phyloP scores from a whole-genome alignment of 208 protist species.

The Entamoeba nuttalli region DNA sequence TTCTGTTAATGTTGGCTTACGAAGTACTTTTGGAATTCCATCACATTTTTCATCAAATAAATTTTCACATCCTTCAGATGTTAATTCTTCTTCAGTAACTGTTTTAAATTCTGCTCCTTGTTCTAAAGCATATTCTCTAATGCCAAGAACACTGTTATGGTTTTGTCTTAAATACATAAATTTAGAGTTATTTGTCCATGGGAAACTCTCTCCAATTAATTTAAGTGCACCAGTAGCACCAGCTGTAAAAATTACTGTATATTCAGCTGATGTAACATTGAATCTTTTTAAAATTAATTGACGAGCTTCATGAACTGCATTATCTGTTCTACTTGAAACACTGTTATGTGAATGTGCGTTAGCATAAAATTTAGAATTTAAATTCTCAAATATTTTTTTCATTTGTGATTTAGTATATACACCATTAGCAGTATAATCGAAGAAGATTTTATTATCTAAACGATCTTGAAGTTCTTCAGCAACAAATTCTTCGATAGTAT shows the following conservation, averaged over 20 bases:
- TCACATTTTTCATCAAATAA: not conserved
- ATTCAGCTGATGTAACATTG: slow-evolving; percentile 38
- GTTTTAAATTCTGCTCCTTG: slow-evolving; percentile 12
- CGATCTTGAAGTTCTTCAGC: not conserved
- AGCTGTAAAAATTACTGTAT: slow-evolving; percentile 57
- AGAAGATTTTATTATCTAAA: slow-evolving; percentile 30
- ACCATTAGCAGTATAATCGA: slow-evolving; percentile 48
- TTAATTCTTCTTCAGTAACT: not conserved
- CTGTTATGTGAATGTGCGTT: slow-evolving; percentile 34
- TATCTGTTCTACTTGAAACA: not conserved
- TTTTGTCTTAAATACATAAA: slow-evolving; percentile 39
- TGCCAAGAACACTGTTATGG: slow-evolving; percentile 60
- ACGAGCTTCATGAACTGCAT: slow-evolving; percentile 26
- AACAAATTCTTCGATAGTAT: not conserved
- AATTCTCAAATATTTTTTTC: not conserved
- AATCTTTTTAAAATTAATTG: slow-evolving; percentile 44
- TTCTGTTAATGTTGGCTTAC: not conserved
- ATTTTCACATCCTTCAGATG: not conserved
- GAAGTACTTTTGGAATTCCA: not conserved
- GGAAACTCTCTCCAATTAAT: slow-evolving; percentile 49
- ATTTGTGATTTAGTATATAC: slow-evolving; percentile 34
- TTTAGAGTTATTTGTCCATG: slow-evolving; percentile 30
- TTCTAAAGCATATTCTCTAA: slow-evolving; percentile 44
- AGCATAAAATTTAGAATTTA: slow-evolving; percentile 26
- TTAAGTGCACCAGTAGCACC: slow-evolving; percentile 46